These are phyloP conservation scores for Melaleuca alternifolia DNA, from an alignment of 345 rosid species.

Conservation along the genomic window DNA sequence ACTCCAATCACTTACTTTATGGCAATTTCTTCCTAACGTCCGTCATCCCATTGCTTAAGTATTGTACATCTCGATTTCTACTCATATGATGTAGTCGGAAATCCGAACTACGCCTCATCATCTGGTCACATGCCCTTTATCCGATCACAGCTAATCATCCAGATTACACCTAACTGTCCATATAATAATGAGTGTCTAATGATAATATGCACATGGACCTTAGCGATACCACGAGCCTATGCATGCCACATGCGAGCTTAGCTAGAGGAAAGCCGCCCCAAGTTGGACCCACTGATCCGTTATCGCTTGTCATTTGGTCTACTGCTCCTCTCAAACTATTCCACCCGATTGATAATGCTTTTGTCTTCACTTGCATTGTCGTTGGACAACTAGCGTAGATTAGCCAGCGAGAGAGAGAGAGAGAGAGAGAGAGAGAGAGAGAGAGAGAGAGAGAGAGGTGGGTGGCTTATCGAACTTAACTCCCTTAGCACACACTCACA, in stretches of 20 bases:
- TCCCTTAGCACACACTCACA: not conserved
- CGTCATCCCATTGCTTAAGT: not conserved
- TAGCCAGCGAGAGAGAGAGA: not conserved
- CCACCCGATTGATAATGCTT: not conserved
- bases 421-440: not conserved
- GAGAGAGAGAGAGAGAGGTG: not conserved
- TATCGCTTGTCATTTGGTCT: not conserved
- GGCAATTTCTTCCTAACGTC: not conserved
- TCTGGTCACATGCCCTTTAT: not conserved
- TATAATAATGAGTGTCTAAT: no score
- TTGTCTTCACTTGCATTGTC: not conserved
- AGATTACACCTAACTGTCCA: no score
- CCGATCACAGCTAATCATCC: no score
- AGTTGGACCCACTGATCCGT: not conserved
- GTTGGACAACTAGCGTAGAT: not conserved
- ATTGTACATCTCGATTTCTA: not conserved
- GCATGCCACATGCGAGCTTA: no score
- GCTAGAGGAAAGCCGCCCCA: not conserved
- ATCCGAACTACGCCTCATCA: not conserved
- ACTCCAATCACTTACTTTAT: not conserved
- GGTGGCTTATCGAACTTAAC: not conserved
- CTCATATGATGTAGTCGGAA: not conserved
- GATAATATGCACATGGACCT: no score
- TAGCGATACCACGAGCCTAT: no score
- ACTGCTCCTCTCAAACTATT: not conserved